Conservation (phyloP, 164 flowering plant species). For the Chloranthus sessilifolius region DNA sequence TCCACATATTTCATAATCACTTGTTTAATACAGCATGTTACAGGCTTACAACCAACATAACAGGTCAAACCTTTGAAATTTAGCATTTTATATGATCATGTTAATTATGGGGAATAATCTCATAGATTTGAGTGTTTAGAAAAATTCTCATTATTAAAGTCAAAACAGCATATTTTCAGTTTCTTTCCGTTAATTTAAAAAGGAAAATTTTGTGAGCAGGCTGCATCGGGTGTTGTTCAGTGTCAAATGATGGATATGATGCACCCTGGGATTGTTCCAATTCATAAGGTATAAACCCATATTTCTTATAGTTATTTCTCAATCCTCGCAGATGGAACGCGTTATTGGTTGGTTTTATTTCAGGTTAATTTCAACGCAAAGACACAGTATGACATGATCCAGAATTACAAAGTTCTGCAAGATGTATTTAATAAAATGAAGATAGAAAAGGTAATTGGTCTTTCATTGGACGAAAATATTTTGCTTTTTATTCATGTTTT, state of each 20-base stretch:
- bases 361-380: conserved; percentile 92
- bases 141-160: too few relatives aligned
- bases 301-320: background rate
- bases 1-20: too few relatives aligned
- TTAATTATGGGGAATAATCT: too few relatives aligned
- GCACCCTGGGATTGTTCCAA: conserved; percentile 83
- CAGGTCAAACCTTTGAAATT: too few relatives aligned
- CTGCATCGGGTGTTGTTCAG: conserved; percentile 91
- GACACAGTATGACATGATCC: conserved; percentile 91
- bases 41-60: too few relatives aligned
- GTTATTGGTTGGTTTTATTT: background rate
- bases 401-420: conserved; percentile 87
- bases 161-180: too few relatives aligned
- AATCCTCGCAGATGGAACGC: background rate
- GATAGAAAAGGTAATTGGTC: conserved; percentile 57
- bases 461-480: background rate
- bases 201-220: conserved; percentile 32
- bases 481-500: conserved; percentile 1
- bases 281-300: conserved; percentile 86
- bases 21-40: too few relatives aligned
- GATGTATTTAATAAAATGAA: conserved; percentile 82
- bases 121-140: too few relatives aligned
- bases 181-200: too few relatives aligned
- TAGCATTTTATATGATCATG: too few relatives aligned
- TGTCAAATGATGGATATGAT: conserved; percentile 95